Evolutionary conservation across 768 basidiomycete species (phyloP).

Genomic region (Suillus decipiens): DNA sequence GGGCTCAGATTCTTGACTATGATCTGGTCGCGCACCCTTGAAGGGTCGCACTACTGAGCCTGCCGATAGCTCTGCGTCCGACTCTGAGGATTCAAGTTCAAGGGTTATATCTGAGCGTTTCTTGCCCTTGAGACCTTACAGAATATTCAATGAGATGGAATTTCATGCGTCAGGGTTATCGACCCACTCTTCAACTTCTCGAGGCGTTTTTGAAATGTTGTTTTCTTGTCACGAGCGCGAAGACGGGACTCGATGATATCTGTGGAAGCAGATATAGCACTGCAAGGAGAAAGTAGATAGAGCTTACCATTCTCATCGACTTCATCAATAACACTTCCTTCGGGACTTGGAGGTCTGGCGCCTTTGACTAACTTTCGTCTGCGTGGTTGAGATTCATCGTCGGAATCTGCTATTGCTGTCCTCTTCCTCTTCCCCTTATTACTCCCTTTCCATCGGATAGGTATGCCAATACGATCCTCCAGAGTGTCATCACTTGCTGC

Average conservation of each 20-base stretch:
- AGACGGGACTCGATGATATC: slow-evolving; percentile 67
- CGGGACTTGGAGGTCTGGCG: slow-evolving; percentile 41
- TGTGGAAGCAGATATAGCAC: slow-evolving; percentile 27
- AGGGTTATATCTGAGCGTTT: slow-evolving; percentile 40
- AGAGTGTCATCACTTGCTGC: slow-evolving; percentile 25
- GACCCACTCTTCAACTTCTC: slow-evolving; percentile 63
- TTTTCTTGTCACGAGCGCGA: slow-evolving; percentile 59
- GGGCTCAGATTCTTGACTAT: slow-evolving; percentile 37
- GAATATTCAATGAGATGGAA: slow-evolving; percentile 7
- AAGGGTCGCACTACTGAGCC: slow-evolving; percentile 37
- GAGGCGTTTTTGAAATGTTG: slow-evolving; percentile 61
- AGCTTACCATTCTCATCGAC: slow-evolving; percentile 60
- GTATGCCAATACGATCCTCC: slow-evolving; percentile 21
- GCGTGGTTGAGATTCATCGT: slow-evolving; percentile 37
- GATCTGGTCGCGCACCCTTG: slow-evolving; percentile 46
- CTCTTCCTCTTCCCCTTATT: slow-evolving; percentile 26
- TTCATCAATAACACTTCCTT: slow-evolving; percentile 46
- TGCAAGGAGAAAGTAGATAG: slow-evolving; percentile 7
- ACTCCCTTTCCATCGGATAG: slow-evolving; percentile 21
- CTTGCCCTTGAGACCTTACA: slow-evolving; percentile 36
- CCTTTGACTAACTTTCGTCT: slow-evolving; percentile 47
- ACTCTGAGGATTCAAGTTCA: slow-evolving; percentile 31
- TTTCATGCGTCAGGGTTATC: neutral
- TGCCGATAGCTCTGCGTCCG: slow-evolving; percentile 35
- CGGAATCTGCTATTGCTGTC: slow-evolving; percentile 31